These are phyloP conservation scores for Metarhizium robertsii DNA, from an alignment of 2,329 filamentous ascomycete genomes.

Conservation along the genomic window DNA sequence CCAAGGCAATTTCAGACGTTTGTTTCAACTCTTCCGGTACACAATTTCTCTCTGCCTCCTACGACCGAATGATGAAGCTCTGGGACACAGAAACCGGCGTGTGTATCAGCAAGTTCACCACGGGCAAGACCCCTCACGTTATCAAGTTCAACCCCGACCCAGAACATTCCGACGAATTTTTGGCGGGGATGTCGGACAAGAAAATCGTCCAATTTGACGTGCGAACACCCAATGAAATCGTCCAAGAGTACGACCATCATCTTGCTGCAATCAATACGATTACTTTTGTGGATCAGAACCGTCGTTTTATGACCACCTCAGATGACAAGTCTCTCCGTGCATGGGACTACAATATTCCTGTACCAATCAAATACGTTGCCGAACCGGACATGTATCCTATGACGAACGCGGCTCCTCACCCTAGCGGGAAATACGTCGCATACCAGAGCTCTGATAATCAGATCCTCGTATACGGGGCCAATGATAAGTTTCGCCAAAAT, in stretches of 20 bases:
- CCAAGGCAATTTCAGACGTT: slow-evolving; percentile 81
- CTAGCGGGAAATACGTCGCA: slow-evolving; percentile 85
- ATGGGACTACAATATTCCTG: slow-evolving; percentile 98
- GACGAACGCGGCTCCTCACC: slow-evolving; percentile 76
- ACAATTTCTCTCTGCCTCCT: slow-evolving; percentile 83
- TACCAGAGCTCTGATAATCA: slow-evolving; percentile 95
- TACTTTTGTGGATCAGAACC: slow-evolving; percentile 87
- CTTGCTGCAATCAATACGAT: slow-evolving; percentile 97
- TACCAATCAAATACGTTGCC: slow-evolving; percentile 96
- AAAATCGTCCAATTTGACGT: slow-evolving; percentile 98
- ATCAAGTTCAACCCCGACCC: slow-evolving; percentile 82
- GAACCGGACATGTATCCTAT: slow-evolving; percentile 98
- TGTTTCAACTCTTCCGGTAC: slow-evolving; percentile 77
- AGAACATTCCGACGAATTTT: slow-evolving; percentile 75
- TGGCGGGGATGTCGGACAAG: slow-evolving; percentile 97
- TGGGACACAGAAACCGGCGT: slow-evolving; percentile 96
- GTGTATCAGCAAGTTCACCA: slow-evolving; percentile 81
- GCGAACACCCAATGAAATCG: slow-evolving; percentile 63
- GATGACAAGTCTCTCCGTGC: slow-evolving; percentile 94
- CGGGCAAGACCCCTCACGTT: slow-evolving; percentile 91
- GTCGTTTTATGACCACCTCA: slow-evolving; percentile 94
- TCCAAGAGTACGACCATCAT: slow-evolving; percentile 98
- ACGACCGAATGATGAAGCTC: slow-evolving; percentile 92
- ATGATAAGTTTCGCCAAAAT: slow-evolving; percentile 94
- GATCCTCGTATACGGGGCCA: slow-evolving; percentile 89